Conservation (phyloP, 805 yeast species). For the Candida endomychidarum region DNA sequence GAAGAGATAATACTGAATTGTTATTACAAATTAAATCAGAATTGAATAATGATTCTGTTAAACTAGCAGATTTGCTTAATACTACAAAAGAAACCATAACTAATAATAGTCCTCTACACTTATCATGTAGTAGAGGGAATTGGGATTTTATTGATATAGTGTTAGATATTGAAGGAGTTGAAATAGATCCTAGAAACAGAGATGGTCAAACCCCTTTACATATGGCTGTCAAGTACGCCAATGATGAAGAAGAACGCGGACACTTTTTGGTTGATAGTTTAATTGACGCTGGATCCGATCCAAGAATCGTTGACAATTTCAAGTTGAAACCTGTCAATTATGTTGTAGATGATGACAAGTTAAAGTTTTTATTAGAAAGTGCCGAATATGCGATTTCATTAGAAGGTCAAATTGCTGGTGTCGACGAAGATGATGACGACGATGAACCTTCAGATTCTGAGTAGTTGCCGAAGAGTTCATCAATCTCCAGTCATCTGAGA, state of each 20-base stretch:
- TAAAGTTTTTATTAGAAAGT: conserved; percentile 66
- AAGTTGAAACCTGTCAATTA: conserved; percentile 78
- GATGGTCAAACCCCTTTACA: conserved; percentile 91
- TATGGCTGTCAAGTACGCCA: conserved; percentile 73
- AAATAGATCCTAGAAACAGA: conserved; percentile 76
- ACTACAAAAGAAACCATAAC: conserved; percentile 63
- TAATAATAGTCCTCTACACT: conserved; percentile 78
- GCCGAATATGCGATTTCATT: conserved; percentile 73
- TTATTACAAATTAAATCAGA: conserved; percentile 54
- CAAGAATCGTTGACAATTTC: conserved; percentile 43
- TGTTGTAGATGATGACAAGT: conserved; percentile 53
- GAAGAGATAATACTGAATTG: conserved; percentile 84
- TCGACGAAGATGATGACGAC: conserved; percentile 35
- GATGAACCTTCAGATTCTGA: conserved; percentile 29
- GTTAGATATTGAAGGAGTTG: conserved; percentile 86
- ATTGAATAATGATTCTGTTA: conserved; percentile 37
- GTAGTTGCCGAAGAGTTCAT: conserved; percentile 1
- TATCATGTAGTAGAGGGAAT: conserved; percentile 79
- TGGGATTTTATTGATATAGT: conserved; percentile 82
- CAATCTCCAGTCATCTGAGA: no score
- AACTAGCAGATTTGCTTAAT: conserved; percentile 58
- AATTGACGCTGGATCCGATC: conserved; percentile 90
- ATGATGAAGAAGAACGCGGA: conserved; percentile 84
- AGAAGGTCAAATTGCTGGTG: conserved; percentile 33
- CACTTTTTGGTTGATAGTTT: conserved; percentile 73